A percentile compares a stretch with the other conserved stretches of the same genome.
Evolutionary conservation across 169 alveolate species (phyloP).

Genomic region (Plasmodium reichenowi): DNA sequence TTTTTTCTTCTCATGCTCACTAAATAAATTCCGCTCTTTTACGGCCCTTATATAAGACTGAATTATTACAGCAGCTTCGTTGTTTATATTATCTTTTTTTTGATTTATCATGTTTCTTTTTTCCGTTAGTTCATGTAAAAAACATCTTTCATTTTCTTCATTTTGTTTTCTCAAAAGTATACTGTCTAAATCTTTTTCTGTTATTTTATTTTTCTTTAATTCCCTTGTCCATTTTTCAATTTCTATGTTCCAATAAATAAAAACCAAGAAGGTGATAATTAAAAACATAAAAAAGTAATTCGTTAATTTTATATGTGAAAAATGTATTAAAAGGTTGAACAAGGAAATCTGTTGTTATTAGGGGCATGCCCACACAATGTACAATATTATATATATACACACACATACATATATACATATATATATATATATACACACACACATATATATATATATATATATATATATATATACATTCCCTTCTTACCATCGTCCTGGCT

Average conservation of each 20-base stretch:
- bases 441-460: no score
- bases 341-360: no score
- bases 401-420: no score
- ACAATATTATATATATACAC: no score
- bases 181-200: conserved; percentile 31
- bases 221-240: conserved; percentile 20
- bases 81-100: conserved; percentile 27
- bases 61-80: conserved; percentile 60
- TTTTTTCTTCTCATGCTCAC: conserved; percentile 52
- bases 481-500: conserved; percentile 33
- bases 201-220: conserved; percentile 20
- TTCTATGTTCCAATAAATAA: not conserved
- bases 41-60: conserved; percentile 73
- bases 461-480: no score
- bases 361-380: no score
- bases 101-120: conserved; percentile 33
- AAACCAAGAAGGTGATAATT: not conserved
- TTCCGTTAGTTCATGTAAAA: conserved; percentile 42
- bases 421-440: no score
- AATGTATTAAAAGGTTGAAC: not conserved
- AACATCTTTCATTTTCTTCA: conserved; percentile 25
- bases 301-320: not conserved
- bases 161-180: conserved; percentile 20
- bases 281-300: not conserved
- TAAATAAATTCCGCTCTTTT: conserved; percentile 32